Evolutionary conservation across 2,329 filamentous ascomycete species (phyloP), one percentile per base, ranked within the genome.

Genomic region (Alternaria conjuncta): DNA sequence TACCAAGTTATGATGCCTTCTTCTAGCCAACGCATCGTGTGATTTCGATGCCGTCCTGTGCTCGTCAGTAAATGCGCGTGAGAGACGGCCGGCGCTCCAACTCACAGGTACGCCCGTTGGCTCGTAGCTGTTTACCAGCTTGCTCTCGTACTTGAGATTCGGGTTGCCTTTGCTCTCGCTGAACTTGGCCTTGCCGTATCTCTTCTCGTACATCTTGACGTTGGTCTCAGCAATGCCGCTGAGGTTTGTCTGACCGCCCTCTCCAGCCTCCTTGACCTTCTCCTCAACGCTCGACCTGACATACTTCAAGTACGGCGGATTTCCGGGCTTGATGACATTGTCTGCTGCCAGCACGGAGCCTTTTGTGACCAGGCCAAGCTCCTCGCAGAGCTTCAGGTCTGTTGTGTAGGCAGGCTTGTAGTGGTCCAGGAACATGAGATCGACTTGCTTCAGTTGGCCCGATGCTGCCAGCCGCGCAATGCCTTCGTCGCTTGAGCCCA

Each of bases 381-480:
- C 85, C 80, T 96, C 92, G 75, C 90, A 92, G 0, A 94, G 84
- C 80, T 93, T 93, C 64, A 95, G 79, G 71, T 96, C 93, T 0
- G 87, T 85, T 1, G 86, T 87, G 76, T 95, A 96, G 0, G 89
- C 87, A 0, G 90, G 90, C 79, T 95, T 94, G 79, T 90, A 90
- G 78, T 96, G 92, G 72, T 96, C 93, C 36, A 96, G 81, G 78
- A 96, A 95, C 78, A 94, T 82, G 43, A 94, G 80, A 70, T 93
- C 91, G 63, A 94, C 87, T 49, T 85, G 84, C 23, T 83, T 79
- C 23, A 94, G 76, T 5, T 76, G 72, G 0, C 88, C 88, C 4
- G 82, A 77, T 1, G 80, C 72, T 65, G 88, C 83, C 5, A 95
- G 82, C 6, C 87, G 85, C 53, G 85, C 84, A 49, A 95, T 83